These are phyloP conservation scores for Laburnicola sp. DNA, from an alignment of 2,329 filamentous ascomycete species.

Conservation along the genomic window DNA sequence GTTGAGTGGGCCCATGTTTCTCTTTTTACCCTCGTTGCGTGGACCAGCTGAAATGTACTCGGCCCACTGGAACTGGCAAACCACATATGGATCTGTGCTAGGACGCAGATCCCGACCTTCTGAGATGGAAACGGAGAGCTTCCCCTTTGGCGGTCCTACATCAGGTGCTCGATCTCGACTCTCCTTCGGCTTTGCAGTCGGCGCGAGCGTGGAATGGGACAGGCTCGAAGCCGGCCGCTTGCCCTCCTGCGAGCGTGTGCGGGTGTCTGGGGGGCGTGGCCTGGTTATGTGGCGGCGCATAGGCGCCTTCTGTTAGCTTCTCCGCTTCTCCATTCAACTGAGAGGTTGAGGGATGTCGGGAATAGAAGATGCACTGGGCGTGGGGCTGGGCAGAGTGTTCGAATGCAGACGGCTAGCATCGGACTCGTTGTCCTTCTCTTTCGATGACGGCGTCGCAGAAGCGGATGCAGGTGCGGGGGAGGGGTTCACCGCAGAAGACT, in stretches of 20 bases:
- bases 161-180: constrained; percentile 56
- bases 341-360: constrained; percentile 56
- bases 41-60: constrained; percentile 93
- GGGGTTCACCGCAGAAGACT: constrained; percentile 44
- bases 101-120: constrained; percentile 81
- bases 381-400: constrained; percentile 57
- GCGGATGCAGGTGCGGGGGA: constrained; percentile 43
- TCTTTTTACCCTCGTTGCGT: constrained; percentile 60
- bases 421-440: constrained; percentile 24
- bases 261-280: constrained; percentile 92
- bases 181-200: constrained; percentile 43
- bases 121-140: constrained; percentile 83
- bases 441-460: constrained; percentile 21
- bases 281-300: constrained; percentile 67
- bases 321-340: constrained; percentile 70
- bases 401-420: constrained; percentile 47
- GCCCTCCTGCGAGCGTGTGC: constrained; percentile 74
- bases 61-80: constrained; percentile 94
- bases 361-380: constrained; percentile 52
- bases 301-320: constrained; percentile 84
- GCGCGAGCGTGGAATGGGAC: constrained; percentile 56
- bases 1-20: constrained; percentile 46
- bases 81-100: constrained; percentile 88
- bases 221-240: constrained; percentile 49
- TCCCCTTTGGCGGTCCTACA: constrained; percentile 76